Conservation (phyloP, 2,329 filamentous ascomycete genomes). For the Trichophaea hybrida region DNA sequence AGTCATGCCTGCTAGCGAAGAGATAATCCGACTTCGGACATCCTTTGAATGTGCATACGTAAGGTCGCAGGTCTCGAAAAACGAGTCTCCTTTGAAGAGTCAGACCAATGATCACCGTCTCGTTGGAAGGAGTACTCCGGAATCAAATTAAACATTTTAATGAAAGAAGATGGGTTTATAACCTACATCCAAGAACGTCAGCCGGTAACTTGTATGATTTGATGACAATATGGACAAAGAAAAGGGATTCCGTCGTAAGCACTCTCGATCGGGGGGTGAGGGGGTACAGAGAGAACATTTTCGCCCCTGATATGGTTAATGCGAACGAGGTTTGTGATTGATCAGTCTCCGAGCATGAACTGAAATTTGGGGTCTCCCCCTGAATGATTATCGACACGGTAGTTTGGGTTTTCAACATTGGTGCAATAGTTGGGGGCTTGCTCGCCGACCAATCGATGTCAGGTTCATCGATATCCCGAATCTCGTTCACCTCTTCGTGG, state of each 20-base stretch:
- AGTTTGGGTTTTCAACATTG: background rate
- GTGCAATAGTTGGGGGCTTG: background rate
- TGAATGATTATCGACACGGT: too few relatives aligned
- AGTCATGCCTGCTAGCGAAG: slow-evolving; percentile 22
- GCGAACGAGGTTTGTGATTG: background rate
- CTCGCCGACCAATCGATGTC: background rate
- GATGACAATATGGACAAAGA: slow-evolving; percentile 29
- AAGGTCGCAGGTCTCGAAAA: slow-evolving; percentile 27
- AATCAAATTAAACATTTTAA: background rate
- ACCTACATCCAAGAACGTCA: background rate
- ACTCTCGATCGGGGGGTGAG: slow-evolving; percentile 22
- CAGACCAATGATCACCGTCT: too few relatives aligned
- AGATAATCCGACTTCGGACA: slow-evolving; percentile 20
- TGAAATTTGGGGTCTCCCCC: slow-evolving; percentile 2
- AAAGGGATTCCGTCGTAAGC: slow-evolving; percentile 24
- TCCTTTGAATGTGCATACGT: slow-evolving; percentile 25
- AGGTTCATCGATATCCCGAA: background rate
- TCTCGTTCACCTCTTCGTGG: background rate
- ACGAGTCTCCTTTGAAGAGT: slow-evolving; percentile 24
- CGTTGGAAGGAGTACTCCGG: background rate
- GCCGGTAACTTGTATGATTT: background rate
- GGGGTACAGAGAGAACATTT: slow-evolving; percentile 13
- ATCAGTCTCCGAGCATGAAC: slow-evolving; percentile 23
- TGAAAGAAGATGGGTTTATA: too few relatives aligned
- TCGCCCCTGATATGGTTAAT: background rate